Evolutionary conservation across 768 basidiomycete species (phyloP).

Genomic region (Leccinum uliginosum): DNA sequence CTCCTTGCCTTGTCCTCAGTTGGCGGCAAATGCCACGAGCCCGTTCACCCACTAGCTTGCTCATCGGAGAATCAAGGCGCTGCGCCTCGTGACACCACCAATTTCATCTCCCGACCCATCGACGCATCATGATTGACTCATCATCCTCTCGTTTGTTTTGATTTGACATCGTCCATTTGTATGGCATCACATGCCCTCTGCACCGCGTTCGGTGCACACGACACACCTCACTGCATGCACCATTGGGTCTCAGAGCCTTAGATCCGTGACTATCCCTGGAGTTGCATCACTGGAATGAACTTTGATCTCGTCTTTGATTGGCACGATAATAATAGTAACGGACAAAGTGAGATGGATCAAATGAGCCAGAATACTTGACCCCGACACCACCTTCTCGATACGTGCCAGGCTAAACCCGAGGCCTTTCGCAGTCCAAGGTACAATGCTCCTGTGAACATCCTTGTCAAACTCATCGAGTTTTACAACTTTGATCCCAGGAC

Average conservation of each 20-base stretch:
- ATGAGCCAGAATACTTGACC: constrained; percentile 11
- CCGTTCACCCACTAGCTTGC: constrained; percentile 1
- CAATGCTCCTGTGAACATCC: constrained; percentile 11
- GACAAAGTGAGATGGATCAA: not conserved
- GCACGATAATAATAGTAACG: not conserved
- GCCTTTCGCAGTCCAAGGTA: constrained; percentile 17
- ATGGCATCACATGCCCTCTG: constrained; percentile 21
- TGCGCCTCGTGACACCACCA: constrained; percentile 25
- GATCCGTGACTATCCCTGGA: constrained; percentile 1
- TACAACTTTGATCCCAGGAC: constrained; percentile 9
- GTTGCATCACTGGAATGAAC: constrained; percentile 9
- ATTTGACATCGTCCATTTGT: constrained; percentile 20
- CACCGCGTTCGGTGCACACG: constrained; percentile 5
- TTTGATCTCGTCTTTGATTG: not conserved
- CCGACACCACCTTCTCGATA: constrained; percentile 19
- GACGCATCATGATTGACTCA: constrained; percentile 16
- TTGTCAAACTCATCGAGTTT: constrained; percentile 2
- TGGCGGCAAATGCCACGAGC: constrained; percentile 13
- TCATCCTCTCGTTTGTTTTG: constrained; percentile 12
- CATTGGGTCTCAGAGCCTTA: constrained; percentile 5
- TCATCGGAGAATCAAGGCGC: constrained; percentile 12
- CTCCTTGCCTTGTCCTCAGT: constrained; percentile 12
- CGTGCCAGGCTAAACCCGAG: constrained; percentile 18
- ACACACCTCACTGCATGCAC: constrained; percentile 1
- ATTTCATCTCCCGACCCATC: constrained; percentile 21